Evolutionary conservation across 2,329 filamentous ascomycete genomes (phyloP).

Genomic region (Phaeosphaeria sp.): DNA sequence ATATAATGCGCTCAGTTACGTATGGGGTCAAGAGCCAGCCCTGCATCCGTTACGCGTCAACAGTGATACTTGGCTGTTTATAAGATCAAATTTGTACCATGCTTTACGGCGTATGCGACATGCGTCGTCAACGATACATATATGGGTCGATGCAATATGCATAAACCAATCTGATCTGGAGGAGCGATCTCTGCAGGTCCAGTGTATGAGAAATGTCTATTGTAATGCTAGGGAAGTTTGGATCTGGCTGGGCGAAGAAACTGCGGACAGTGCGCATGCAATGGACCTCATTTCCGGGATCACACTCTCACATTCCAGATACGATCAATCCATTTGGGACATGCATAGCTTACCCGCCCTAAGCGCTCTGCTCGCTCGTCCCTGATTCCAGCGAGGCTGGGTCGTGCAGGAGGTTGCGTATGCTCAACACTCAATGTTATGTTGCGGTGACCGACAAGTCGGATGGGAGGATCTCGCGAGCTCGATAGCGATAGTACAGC

Average conservation of each 20-base stretch:
- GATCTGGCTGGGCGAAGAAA: background rate
- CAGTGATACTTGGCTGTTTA: background rate
- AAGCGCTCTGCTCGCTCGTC: constrained; percentile 57
- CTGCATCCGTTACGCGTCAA: background rate
- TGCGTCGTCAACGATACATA: background rate
- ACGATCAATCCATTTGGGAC: constrained; percentile 46
- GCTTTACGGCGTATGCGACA: background rate
- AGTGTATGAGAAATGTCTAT: background rate
- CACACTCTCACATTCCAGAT: constrained; percentile 43
- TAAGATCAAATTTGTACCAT: background rate
- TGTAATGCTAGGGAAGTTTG: background rate
- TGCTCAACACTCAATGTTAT: background rate
- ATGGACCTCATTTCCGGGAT: constrained; percentile 30
- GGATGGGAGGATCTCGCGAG: background rate
- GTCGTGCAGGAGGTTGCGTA: constrained; percentile 1
- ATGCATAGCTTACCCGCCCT: constrained; percentile 54
- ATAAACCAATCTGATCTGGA: background rate
- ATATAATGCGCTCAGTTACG: background rate
- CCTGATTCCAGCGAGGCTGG: constrained; percentile 23
- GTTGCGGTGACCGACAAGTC: background rate
- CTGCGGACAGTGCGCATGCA: background rate
- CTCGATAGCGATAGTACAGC: background rate
- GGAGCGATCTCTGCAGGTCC: background rate
- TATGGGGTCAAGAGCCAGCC: background rate
- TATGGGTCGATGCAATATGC: background rate